Percentiles rank a stretch among this genome's conserved stretches.
phyloP scores from a whole-genome alignment of 2,329 filamentous ascomycete genomes.

The Paracorniculantispora psalliotae region DNA sequence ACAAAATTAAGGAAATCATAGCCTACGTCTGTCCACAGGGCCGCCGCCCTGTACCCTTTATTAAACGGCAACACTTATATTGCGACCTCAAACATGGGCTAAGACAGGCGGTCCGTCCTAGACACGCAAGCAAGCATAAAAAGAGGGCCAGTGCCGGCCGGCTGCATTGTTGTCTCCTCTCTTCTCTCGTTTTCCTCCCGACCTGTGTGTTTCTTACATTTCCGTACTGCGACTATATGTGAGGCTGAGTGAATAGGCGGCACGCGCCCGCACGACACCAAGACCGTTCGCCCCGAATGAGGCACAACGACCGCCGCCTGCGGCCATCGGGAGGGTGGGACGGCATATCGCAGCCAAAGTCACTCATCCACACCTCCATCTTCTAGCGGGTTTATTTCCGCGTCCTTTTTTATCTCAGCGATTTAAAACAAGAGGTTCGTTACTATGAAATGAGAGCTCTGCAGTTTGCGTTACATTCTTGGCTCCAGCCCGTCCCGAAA shows the following conservation, averaged over 20 bases:
- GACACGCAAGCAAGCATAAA: background rate
- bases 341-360: background rate
- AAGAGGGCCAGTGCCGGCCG: background rate
- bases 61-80: background rate
- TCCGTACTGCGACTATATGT: no score
- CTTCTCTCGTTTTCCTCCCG: background rate
- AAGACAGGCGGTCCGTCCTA: background rate
- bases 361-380: background rate
- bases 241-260: no score
- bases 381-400: background rate
- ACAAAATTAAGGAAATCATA: background rate
- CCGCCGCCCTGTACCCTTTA: background rate
- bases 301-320: background rate
- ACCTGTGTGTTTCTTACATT: background rate
- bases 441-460: background rate
- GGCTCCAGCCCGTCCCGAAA: background rate
- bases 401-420: background rate
- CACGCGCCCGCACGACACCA: background rate
- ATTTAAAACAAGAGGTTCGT: background rate
- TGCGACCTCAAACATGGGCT: conserved; percentile 6
- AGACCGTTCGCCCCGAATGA: background rate
- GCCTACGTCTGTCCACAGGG: background rate
- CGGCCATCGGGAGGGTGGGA: background rate
- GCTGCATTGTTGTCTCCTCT: background rate
- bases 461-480: background rate